Evolutionary conservation across 1,284 basidiomycete species (phyloP).

Genomic region (Tranzscheliella williamsii): DNA sequence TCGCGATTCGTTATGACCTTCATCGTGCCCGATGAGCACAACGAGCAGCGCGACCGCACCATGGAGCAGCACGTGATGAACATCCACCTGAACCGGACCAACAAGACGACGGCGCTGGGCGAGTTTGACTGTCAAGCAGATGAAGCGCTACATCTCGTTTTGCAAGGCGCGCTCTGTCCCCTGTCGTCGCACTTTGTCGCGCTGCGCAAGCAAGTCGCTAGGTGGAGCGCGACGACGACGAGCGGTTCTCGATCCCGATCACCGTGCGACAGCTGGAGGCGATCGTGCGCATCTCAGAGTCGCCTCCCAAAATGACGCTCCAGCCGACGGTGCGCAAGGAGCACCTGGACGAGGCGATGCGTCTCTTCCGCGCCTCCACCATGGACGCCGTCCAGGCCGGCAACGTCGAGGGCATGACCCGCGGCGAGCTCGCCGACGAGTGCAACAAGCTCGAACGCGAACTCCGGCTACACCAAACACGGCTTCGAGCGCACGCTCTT

Average conservation of each 20-base stretch:
- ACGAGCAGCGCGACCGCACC: slow-evolving; percentile 87
- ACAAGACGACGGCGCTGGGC: slow-evolving; percentile 67
- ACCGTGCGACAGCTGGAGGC: slow-evolving; percentile 98
- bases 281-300: slow-evolving; percentile 97
- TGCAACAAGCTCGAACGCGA: slow-evolving; percentile 91
- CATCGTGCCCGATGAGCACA: slow-evolving; percentile 97
- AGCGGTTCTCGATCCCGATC: slow-evolving; percentile 95
- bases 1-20: slow-evolving; percentile 99
- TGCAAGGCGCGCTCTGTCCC: slow-evolving; percentile 97
- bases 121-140: slow-evolving; percentile 96
- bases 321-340: slow-evolving; percentile 83
- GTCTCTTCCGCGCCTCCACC: slow-evolving; percentile 96
- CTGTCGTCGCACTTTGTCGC: slow-evolving; percentile 95
- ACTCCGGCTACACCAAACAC: slow-evolving; percentile 71
- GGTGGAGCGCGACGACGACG: slow-evolving; percentile 95
- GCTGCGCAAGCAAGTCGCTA: slow-evolving; percentile 93
- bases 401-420: slow-evolving; percentile 89
- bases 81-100: slow-evolving; percentile 91
- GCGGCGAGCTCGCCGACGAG: slow-evolving; percentile 91
- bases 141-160: slow-evolving; percentile 96
- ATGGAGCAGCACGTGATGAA: slow-evolving; percentile 99
- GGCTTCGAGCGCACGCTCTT: slow-evolving; percentile 89
- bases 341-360: slow-evolving; percentile 97
- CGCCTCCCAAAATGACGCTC: slow-evolving; percentile 90
- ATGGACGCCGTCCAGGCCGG: slow-evolving; percentile 96